A percentile compares a stretch with the other conserved stretches of the same genome.
These are phyloP conservation scores for Manihot esculenta DNA, from an alignment of 441 rosid species.

Conservation along the genomic window DNA sequence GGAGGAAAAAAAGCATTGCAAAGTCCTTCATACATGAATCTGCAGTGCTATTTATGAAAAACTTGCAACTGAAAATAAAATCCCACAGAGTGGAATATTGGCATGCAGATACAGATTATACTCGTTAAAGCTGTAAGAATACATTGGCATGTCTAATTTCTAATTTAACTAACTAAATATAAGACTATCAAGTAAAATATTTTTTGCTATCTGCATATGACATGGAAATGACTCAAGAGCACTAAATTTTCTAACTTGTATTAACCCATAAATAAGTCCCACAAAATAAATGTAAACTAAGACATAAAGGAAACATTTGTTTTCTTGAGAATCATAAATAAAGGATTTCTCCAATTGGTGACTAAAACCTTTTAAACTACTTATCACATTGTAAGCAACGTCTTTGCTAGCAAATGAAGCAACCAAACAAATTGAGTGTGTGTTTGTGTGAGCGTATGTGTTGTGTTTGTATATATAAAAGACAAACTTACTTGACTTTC, in stretches of 20 bases:
- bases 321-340: no score
- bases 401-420: not conserved
- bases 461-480: no score
- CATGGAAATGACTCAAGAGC: not conserved
- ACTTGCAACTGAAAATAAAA: not conserved
- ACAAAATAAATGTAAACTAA: not conserved
- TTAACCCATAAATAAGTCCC: not conserved
- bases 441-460: no score
- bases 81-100: no score
- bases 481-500: conserved; percentile 85
- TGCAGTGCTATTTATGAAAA: no score
- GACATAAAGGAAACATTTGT: no score
- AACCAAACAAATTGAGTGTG: not conserved
- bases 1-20: not conserved
- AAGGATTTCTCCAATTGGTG: no score
- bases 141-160: not conserved
- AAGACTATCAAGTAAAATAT: not conserved
- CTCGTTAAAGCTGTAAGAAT: not conserved
- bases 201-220: not conserved
- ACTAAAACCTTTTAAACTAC: no score
- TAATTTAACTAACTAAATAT: not conserved
- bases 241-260: not conserved
- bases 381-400: no score
- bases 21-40: not conserved
- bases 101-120: not conserved